Evolutionary conservation across 768 basidiomycete genomes (phyloP).

Genomic region (Boletus rubescentipes): DNA sequence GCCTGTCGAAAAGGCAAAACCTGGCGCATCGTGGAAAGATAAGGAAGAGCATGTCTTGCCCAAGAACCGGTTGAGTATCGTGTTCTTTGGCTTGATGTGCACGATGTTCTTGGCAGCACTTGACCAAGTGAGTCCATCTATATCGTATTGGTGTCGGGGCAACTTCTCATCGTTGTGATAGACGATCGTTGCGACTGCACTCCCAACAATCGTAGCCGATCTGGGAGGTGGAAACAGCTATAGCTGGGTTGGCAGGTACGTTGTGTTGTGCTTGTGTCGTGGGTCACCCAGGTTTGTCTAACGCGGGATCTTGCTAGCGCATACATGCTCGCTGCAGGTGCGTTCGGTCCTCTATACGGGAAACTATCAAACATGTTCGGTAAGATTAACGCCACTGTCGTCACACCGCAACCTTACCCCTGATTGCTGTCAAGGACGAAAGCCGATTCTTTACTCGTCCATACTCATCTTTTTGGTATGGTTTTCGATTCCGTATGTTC

Average conservation of each 20-base stretch:
- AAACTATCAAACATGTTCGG: constrained; percentile 68
- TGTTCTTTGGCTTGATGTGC: constrained; percentile 32
- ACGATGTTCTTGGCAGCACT: constrained; percentile 44
- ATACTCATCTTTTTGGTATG: constrained; percentile 69
- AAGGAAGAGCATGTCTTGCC: constrained; percentile 58
- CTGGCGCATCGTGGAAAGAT: constrained; percentile 55
- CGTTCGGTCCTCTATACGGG: constrained; percentile 72
- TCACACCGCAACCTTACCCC: constrained; percentile 17
- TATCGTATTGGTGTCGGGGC: neutral
- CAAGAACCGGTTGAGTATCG: constrained; percentile 22
- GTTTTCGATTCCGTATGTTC: neutral
- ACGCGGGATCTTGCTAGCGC: constrained; percentile 45
- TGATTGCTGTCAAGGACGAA: constrained; percentile 46
- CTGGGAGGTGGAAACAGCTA: constrained; percentile 64
- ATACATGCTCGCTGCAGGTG: constrained; percentile 68
- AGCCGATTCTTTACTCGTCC: constrained; percentile 64
- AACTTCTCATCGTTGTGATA: constrained; percentile 15
- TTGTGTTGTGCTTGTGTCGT: neutral
- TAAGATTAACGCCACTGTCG: neutral
- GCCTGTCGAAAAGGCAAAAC: constrained; percentile 27
- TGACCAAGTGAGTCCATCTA: constrained; percentile 47
- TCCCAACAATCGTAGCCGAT: constrained; percentile 69
- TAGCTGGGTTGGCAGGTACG: constrained; percentile 72
- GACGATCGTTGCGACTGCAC: constrained; percentile 73
- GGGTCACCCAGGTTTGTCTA: neutral